A percentile compares a stretch with the other conserved stretches of the same genome.
Conservation (phyloP, 1,284 basidiomycete species). For the Leccinum subatratum region DNA sequence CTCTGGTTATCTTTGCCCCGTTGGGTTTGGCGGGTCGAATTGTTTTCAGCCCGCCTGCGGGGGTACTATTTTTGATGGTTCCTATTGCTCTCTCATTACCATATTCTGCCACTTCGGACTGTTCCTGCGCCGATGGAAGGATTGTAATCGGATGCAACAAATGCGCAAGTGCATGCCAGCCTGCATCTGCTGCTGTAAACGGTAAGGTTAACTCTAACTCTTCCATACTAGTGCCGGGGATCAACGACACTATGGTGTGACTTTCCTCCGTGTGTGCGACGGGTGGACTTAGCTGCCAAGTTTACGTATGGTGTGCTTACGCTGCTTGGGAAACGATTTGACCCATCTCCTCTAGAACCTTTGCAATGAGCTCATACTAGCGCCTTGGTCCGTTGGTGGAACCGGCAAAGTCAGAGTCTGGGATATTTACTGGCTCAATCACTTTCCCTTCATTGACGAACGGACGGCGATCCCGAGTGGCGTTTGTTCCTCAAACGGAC, state of each 20-base stretch:
- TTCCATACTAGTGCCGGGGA: no score
- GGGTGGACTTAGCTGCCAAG: no score
- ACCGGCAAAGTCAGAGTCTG: slow-evolving; percentile 71
- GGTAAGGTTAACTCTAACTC: no score
- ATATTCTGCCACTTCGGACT: slow-evolving; percentile 40
- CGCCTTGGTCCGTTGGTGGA: slow-evolving; percentile 57
- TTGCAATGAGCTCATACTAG: no score
- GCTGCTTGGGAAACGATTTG: no score
- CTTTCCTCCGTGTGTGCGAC: no score
- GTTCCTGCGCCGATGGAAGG: slow-evolving; percentile 71
- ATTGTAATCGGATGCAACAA: slow-evolving; percentile 74
- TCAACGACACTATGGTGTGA: no score
- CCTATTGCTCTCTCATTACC: slow-evolving; percentile 48
- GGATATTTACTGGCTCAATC: slow-evolving; percentile 62
- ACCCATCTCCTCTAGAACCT: no score
- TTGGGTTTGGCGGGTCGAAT: slow-evolving; percentile 69
- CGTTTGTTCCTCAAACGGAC: slow-evolving; percentile 85
- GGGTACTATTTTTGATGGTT: slow-evolving; percentile 72
- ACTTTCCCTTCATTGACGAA: slow-evolving; percentile 43
- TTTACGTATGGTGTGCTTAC: no score
- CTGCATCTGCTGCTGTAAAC: no score
- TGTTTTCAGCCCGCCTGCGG: slow-evolving; percentile 72
- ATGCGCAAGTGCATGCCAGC: slow-evolving; percentile 40
- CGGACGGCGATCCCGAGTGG: slow-evolving; percentile 48
- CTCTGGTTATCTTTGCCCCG: slow-evolving; percentile 67